Base-by-base conservation (phyloP, 805 yeast species). In the Saturnispora saitoi region DNA sequence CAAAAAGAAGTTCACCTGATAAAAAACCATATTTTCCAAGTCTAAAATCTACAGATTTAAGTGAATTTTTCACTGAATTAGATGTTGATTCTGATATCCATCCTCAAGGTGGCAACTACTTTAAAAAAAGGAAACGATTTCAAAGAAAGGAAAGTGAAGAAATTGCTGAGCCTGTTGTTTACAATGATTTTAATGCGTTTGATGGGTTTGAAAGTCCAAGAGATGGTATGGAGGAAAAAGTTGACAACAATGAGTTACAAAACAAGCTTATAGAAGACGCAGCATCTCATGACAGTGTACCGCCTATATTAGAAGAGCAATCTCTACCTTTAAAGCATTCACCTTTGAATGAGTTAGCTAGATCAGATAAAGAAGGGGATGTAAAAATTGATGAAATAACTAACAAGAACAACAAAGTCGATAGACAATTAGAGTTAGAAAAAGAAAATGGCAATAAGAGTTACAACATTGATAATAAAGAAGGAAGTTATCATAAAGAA, bases 61-160 rank as follows among this genome's bases (percentile, higher is more conserved):
- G 52, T 31, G 49, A 51, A 17, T 50, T 49, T 43, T 51, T 54
- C 32, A 44, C 51, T 2, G 56, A 53, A 29, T 17, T 53, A 11
- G 56, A 53, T 45, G 56, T 59, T 20, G 67, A 63, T 42, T 53
- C 61, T 26, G 51, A 49, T 12, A 32, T 20, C 20, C 48, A 42
- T 15, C 51, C 53, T 15, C 43, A 48, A 14, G 48, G 36, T 40
- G 38, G 38, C 5, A 34, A 20, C 9, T 52, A 48, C 29, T 47
- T 50, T 2, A 45, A n/a, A 12, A 45, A 45, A n/a, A 52, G 43
- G 24, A 47, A 17, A 9, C 39, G 42, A 15, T n/a, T 40, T 17
- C 43, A 49, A 14, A 43, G 22, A 26, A 47, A 28, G 15, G 26
- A 15, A 17, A 32, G 29, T 3, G 45, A 31, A 15, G 38, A 47